These are phyloP conservation scores for Alternaria consortialis DNA, from an alignment of 2,329 filamentous ascomycete species.

Conservation along the genomic window DNA sequence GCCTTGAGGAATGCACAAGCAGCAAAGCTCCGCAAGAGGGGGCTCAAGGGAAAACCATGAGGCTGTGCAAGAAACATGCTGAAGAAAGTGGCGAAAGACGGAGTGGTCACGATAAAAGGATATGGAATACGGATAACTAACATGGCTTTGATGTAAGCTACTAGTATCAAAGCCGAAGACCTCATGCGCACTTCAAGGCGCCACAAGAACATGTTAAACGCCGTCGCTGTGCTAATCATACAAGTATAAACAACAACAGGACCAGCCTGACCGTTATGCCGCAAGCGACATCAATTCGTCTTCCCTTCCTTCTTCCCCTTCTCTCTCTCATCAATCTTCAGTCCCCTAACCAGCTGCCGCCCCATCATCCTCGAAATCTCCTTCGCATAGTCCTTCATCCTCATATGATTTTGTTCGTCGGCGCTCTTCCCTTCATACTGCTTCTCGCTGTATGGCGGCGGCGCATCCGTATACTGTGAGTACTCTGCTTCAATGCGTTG, in stretches of 20 bases:
- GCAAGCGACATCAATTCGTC: not conserved
- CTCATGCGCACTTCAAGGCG: not conserved
- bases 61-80: not conserved
- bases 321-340: slow-evolving; percentile 28
- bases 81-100: not conserved
- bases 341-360: slow-evolving; percentile 30
- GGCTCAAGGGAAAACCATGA: not conserved
- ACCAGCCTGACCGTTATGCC: not conserved
- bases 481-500: slow-evolving; percentile 28
- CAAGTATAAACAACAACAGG: slow-evolving; percentile 6
- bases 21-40: not conserved
- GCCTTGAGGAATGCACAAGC: not conserved
- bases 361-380: slow-evolving; percentile 42
- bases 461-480: slow-evolving; percentile 30
- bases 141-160: not conserved
- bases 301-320: slow-evolving; percentile 4
- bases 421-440: slow-evolving; percentile 36
- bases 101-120: not conserved
- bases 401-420: slow-evolving; percentile 33
- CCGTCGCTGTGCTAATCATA: slow-evolving; percentile 11
- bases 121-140: not conserved
- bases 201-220: not conserved
- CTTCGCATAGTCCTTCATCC: slow-evolving; percentile 37
- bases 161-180: not conserved
- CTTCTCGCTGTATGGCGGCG: slow-evolving; percentile 32